These are phyloP conservation scores for Clonostachys rosea DNA, from an alignment of 2,329 filamentous ascomycete species.

Conservation along the genomic window DNA sequence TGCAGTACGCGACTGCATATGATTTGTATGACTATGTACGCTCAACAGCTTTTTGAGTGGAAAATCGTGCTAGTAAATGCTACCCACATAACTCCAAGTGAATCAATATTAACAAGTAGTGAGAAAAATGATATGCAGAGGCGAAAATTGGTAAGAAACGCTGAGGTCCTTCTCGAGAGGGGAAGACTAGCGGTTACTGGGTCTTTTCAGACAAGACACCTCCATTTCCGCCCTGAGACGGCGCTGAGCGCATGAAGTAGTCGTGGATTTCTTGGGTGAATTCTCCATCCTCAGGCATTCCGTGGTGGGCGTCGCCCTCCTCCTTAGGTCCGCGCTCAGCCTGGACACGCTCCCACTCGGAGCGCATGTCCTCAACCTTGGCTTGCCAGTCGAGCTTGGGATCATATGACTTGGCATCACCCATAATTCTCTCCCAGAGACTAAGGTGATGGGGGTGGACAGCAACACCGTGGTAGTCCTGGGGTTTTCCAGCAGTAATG, in stretches of 20 bases:
- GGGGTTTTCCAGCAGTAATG: slow-evolving; percentile 70
- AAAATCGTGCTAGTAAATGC: too few species aligned
- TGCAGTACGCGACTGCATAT: too few species aligned
- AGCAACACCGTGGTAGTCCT: slow-evolving; percentile 90
- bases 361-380: slow-evolving; percentile 78
- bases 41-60: too few species aligned
- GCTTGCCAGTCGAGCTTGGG: slow-evolving; percentile 76
- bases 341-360: slow-evolving; percentile 54
- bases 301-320: slow-evolving; percentile 22
- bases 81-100: too few species aligned
- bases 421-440: slow-evolving; percentile 78
- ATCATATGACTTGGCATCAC: slow-evolving; percentile 78
- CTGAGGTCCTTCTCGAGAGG: too few species aligned
- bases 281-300: slow-evolving; percentile 38
- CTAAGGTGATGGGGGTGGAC: slow-evolving; percentile 87
- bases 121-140: too few species aligned
- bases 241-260: slow-evolving; percentile 44
- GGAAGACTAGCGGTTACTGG: neutral
- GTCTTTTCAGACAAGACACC: slow-evolving; percentile 22
- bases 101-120: too few species aligned
- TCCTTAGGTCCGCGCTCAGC: neutral
- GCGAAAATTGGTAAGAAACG: too few species aligned
- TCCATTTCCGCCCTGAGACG: slow-evolving; percentile 6
- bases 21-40: too few species aligned
- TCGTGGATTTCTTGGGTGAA: slow-evolving; percentile 49